These are phyloP conservation scores for Talinum fruticosum DNA, from an alignment of 148 eudicot genomes.

Conservation along the genomic window DNA sequence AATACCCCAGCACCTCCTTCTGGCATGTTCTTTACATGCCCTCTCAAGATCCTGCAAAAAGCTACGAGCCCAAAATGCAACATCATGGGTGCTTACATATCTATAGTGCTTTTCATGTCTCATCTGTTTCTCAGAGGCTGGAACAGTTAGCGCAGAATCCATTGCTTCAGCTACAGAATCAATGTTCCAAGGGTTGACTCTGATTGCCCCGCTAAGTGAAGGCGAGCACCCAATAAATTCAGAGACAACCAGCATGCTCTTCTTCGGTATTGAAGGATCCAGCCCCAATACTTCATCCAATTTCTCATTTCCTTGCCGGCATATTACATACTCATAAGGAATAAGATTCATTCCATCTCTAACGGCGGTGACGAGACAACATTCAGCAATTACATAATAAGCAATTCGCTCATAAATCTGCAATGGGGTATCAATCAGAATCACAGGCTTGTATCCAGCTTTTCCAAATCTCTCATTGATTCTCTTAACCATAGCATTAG, in stretches of 20 bases:
- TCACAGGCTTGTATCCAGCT: constrained; percentile 62
- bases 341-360: constrained; percentile 90
- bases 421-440: constrained; percentile 59
- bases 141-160: constrained; percentile 53
- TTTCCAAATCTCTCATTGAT: constrained; percentile 56
- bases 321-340: constrained; percentile 78
- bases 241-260: constrained; percentile 87
- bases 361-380: constrained; percentile 82
- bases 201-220: constrained; percentile 83
- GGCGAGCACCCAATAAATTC: constrained; percentile 91
- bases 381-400: constrained; percentile 75
- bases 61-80: constrained; percentile 82
- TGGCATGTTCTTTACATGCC: constrained; percentile 71
- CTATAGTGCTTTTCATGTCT: constrained; percentile 84
- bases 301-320: constrained; percentile 61
- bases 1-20: constrained; percentile 77
- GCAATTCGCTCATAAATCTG: constrained; percentile 71
- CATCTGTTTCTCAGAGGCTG: constrained; percentile 67
- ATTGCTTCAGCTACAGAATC: constrained; percentile 78
- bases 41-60: constrained; percentile 80
- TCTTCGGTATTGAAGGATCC: constrained; percentile 49
- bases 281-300: constrained; percentile 50
- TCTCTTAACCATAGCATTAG: constrained; percentile 49
- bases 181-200: constrained; percentile 88
- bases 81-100: constrained; percentile 81